Base-by-base conservation (phyloP, 2,329 filamentous ascomycete species). In the Coniochaeta sp. region DNA sequence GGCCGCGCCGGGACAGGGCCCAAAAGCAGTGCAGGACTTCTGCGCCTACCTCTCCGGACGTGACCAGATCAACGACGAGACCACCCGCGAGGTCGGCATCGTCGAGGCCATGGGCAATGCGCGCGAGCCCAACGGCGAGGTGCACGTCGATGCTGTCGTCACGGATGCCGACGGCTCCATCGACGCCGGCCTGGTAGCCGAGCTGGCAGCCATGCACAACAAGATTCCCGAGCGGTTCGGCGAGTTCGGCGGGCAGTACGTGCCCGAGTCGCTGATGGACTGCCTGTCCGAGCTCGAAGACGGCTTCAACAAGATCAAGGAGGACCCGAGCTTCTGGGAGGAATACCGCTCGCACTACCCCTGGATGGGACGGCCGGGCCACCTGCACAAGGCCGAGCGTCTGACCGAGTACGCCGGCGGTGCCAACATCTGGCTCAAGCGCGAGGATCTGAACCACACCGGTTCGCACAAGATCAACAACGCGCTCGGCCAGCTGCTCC, bases 391-490 rank as follows among this genome's bases (percentile, higher is more conserved):
- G 59, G 95, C 95, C 1, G 87, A 95, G 67, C 87, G 93, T 59
- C 79, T 99, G 65, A 98, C 93, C 0, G 89, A 96, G 71, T 80
- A 93, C 69, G 92, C 91, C 56, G 91, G 92, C 26, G 95, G 95
- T 62, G 93, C 95, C 57, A 96, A 92, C 71, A 96, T 99, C 78
- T 99, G 93, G 89, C 79, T 99, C 67, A 99, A 99, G 84, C 87
- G 95, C 68, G 95, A 99, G 77, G 95, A 99, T 73, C 80, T 98
- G 60, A 98, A 98, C 77, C 95, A 99, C 74, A 98, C 95, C 9
- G 95, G 95, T 66, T 96, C 90, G 64, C 95, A 99, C 82, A 99
- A 99, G 84, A 98, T 99, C 81, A 99, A 99, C 81, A 99, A 99
- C 70, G 95, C 95, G 0, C 80, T 99, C 9, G 95, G 95, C 1